These are phyloP conservation scores for Angomonas deanei DNA, from an alignment of 208 protist genomes.

Conservation along the genomic window DNA sequence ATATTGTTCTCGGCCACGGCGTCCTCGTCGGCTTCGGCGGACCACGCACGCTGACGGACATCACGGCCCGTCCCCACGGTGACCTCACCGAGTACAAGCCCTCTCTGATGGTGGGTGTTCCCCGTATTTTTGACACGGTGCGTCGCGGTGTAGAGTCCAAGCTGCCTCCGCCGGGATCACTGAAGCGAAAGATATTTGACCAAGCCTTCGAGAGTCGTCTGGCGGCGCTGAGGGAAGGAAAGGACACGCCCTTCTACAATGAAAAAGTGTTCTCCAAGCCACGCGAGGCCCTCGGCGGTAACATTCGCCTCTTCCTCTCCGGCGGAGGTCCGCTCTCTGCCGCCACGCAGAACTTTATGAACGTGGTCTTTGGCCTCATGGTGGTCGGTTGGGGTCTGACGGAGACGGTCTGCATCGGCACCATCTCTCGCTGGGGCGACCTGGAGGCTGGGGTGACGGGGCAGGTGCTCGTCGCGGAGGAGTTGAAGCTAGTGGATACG, in stretches of 20 bases:
- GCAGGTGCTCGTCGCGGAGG: conserved; percentile 39
- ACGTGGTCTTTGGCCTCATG: conserved; percentile 64
- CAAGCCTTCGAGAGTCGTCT: conserved; percentile 46
- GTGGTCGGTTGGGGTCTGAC: conserved; percentile 88
- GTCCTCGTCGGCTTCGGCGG: conserved; percentile 60
- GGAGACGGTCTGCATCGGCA: conserved; percentile 69
- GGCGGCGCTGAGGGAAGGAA: conserved; percentile 51
- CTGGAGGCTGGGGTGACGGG: conserved; percentile 42
- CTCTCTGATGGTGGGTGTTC: conserved; percentile 65
- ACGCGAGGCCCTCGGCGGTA: conserved; percentile 57
- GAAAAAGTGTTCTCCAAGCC: conserved; percentile 58
- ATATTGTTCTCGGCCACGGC: conserved; percentile 60
- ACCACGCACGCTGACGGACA: conserved; percentile 68
- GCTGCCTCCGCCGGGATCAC: conserved; percentile 37
- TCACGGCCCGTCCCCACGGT: conserved; percentile 66
- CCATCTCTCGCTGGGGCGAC: conserved; percentile 47
- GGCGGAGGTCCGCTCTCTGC: conserved; percentile 75
- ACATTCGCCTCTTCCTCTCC: conserved; percentile 44
- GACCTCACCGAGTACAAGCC: conserved; percentile 78
- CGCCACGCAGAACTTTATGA: conserved; percentile 76
- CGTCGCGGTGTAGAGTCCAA: conserved; percentile 61
- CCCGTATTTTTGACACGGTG: conserved; percentile 85
- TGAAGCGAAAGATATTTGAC: conserved; percentile 73
- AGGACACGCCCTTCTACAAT: conserved; percentile 83
- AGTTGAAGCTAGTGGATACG: conserved; percentile 90